Evolutionary conservation across 495 filamentous ascomycete species (phyloP), one percentile per base, ranked within the genome.

Genomic region (Xylaria nigripes): DNA sequence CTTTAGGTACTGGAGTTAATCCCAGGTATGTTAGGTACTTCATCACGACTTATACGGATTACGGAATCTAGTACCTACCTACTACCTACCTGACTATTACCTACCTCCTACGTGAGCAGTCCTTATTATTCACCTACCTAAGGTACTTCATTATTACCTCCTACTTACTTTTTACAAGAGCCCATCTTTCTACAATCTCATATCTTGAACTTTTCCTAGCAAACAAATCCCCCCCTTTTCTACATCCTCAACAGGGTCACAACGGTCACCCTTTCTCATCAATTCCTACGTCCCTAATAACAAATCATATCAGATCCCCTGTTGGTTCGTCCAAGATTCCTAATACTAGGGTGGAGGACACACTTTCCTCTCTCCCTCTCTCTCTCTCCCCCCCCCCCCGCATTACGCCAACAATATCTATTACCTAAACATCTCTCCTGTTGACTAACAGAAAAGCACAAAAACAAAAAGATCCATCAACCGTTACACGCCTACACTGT

Each of bases 401-500:
- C 73, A 72, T 68, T 61, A 67, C 64, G 61, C 57, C 59, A 65
- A 53, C 55, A 50, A 61, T 70, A 72, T 58, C 54, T 67, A 56
- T 77, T 76, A 76, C 74, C 73, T 76, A 77, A 76, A 60, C 69
- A 50, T 50, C 59, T 55, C 54, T 32, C 50, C 53, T 54, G 49
- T 73, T 77, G 74, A 77, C 74, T 77, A 77, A 77, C 69, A 74
- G 65, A 73, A 76, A 72, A 69, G 2, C 22, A 57, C 55, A 5
- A 40, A 13, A 40, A 40, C 36, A 9, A 40, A 40, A 29, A 16
- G 18, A n/a, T 15, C 45, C 34, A 36, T 10, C 56, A 50, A 50
- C 27, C 6, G 52, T 49, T 42, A 25, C 44, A 54, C 51, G 32
- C 32, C 32, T 5, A 36, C 32, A 13, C 32, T 36, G 32, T 36